Evolutionary conservation across 441 rosid species (phyloP).

Genomic region (Cnidoscolus chayamansa): DNA sequence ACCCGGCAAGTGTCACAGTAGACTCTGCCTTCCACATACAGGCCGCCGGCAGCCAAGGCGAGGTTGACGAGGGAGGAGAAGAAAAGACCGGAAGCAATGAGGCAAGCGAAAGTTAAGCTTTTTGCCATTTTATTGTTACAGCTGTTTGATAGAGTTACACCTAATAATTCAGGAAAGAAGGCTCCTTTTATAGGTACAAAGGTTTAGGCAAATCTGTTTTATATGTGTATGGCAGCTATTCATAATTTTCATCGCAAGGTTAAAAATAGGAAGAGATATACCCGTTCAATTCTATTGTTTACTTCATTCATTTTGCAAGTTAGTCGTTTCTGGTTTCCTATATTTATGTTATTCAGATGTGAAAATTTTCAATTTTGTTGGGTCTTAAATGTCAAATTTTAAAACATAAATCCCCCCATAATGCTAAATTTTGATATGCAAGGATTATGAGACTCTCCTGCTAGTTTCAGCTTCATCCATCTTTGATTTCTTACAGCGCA

Average conservation of each 20-base stretch:
- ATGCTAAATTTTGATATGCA: too few relatives aligned
- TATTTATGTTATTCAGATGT: neutral
- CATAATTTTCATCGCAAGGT: neutral
- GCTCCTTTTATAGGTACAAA: neutral
- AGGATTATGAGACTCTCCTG: neutral
- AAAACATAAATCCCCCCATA: too few relatives aligned
- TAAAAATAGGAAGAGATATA: neutral
- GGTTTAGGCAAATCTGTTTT: neutral
- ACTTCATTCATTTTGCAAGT: neutral
- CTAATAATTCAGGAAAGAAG: neutral
- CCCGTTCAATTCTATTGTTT: neutral
- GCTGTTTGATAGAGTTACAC: neutral
- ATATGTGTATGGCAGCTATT: neutral
- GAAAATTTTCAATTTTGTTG: neutral
- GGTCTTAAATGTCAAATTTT: too few relatives aligned
- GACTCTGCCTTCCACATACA: conserved; percentile 42
- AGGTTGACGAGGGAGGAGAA: conserved; percentile 31
- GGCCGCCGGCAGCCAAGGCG: neutral
- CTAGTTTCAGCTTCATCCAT: conserved; percentile 20
- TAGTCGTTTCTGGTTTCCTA: neutral
- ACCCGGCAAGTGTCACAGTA: conserved; percentile 55
- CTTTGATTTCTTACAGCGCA: conserved; percentile 1
- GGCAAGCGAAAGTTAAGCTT: conserved; percentile 11
- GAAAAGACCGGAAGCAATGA: conserved; percentile 30
- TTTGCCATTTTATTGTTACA: conserved; percentile 35